Percentiles rank a stretch among this genome's conserved stretches.
phyloP scores from a whole-genome alignment of 495 filamentous ascomycete species.

The Jackrogersella minutella region DNA sequence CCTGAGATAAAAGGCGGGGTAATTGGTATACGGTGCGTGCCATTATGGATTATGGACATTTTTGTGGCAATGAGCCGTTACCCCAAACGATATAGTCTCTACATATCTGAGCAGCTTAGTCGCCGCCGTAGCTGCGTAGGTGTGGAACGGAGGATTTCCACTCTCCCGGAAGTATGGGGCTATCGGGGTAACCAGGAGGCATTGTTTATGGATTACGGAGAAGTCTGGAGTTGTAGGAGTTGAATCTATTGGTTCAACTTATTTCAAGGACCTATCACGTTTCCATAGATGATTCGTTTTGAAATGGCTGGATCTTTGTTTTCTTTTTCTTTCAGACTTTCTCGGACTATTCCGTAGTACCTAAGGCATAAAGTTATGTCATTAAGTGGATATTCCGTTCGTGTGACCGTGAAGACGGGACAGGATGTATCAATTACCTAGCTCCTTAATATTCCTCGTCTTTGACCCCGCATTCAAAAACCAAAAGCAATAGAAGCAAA shows the following conservation, averaged over 20 bases:
- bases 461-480: constrained; percentile 6
- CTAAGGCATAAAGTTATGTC: background rate
- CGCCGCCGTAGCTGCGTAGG: background rate
- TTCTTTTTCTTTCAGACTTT: background rate
- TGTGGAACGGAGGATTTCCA: constrained; percentile 26
- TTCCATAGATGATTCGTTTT: background rate
- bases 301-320: no score
- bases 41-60: constrained; percentile 7
- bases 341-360: no score
- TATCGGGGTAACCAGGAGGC: constrained; percentile 5
- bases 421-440: no score
- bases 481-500: background rate
- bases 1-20: constrained; percentile 32
- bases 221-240: constrained; percentile 28
- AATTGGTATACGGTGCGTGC: constrained; percentile 2
- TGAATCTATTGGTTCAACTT: constrained; percentile 9
- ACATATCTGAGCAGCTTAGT: background rate
- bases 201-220: constrained; percentile 4
- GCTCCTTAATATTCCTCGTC: no score
- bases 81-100: constrained; percentile 19
- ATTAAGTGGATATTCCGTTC: background rate
- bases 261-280: background rate
- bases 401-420: background rate
- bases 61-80: background rate
- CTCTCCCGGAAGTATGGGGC: constrained; percentile 33